Conservation (phyloP, 208 protist genomes). For the Acanthamoeba lenticulata region DNA sequence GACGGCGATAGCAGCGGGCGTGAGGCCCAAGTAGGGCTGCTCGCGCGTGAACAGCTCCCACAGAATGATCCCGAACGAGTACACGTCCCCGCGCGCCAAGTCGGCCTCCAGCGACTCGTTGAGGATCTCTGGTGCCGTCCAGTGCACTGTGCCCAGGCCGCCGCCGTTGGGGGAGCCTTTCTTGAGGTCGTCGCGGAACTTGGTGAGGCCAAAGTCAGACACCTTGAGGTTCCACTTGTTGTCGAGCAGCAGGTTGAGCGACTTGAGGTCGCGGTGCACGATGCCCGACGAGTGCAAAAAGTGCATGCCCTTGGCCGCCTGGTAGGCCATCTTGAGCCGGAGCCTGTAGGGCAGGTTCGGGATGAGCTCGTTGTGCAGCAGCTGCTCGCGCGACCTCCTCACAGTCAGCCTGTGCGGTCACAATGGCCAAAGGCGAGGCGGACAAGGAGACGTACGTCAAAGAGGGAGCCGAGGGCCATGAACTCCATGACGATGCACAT, state of each 20-base stretch:
- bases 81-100: background rate
- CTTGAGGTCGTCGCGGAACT: conserved; percentile 64
- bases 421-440: background rate
- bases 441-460: background rate
- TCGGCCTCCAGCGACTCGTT: background rate
- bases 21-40: conserved; percentile 44
- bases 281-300: conserved; percentile 31
- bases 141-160: background rate
- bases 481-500: conserved; percentile 60
- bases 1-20: background rate
- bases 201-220: conserved; percentile 61
- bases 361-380: conserved; percentile 54
- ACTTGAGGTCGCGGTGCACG: conserved; percentile 37
- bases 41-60: conserved; percentile 48
- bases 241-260: conserved; percentile 61
- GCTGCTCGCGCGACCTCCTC: background rate
- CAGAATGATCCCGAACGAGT: conserved; percentile 57
- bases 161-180: background rate
- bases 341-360: background rate
- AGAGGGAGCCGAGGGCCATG: conserved; percentile 27
- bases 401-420: too few species aligned
- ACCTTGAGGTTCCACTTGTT: conserved; percentile 49
- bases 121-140: background rate
- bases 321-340: conserved; percentile 36
- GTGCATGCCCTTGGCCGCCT: conserved; percentile 51